Percentiles rank a stretch among this genome's conserved stretches.
phyloP scores from a whole-genome alignment of 768 basidiomycete species.

The Galerina sulciceps region DNA sequence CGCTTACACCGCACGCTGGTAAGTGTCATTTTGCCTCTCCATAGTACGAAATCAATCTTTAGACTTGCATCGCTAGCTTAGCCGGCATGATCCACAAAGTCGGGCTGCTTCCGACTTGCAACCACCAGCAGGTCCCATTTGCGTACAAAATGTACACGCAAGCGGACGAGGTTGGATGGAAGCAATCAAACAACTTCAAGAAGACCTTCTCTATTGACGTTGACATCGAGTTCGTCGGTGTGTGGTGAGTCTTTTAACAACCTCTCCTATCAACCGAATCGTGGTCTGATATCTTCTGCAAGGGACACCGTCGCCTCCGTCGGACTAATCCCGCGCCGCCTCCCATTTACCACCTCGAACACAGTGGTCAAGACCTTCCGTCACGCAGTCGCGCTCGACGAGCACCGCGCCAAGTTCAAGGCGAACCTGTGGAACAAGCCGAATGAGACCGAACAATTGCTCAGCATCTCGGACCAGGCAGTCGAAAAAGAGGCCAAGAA shows the following conservation, averaged over 20 bases:
- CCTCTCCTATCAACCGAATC: neutral
- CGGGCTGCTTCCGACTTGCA: slow-evolving; percentile 33
- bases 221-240: slow-evolving; percentile 36
- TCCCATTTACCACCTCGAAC: slow-evolving; percentile 25
- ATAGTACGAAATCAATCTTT: neutral
- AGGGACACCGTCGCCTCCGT: slow-evolving; percentile 29
- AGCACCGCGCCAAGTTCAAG: slow-evolving; percentile 49
- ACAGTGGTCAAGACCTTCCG: slow-evolving; percentile 22
- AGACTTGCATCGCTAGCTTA: slow-evolving; percentile 21
- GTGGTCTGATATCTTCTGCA: neutral
- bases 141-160: slow-evolving; percentile 37
- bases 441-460: slow-evolving; percentile 23
- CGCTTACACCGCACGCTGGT: slow-evolving; percentile 53
- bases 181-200: slow-evolving; percentile 35
- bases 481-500: slow-evolving; percentile 4
- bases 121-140: slow-evolving; percentile 37
- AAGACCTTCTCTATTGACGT: slow-evolving; percentile 32
- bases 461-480: slow-evolving; percentile 25
- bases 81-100: slow-evolving; percentile 39
- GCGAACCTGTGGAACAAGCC: slow-evolving; percentile 47
- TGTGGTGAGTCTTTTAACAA: slow-evolving; percentile 28
- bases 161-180: slow-evolving; percentile 29
- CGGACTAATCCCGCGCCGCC: slow-evolving; percentile 21
- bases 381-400: slow-evolving; percentile 25
- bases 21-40: neutral